Evolutionary conservation across 2,329 filamentous ascomycete genomes (phyloP).

Genomic region (Monilinia fructicola): DNA sequence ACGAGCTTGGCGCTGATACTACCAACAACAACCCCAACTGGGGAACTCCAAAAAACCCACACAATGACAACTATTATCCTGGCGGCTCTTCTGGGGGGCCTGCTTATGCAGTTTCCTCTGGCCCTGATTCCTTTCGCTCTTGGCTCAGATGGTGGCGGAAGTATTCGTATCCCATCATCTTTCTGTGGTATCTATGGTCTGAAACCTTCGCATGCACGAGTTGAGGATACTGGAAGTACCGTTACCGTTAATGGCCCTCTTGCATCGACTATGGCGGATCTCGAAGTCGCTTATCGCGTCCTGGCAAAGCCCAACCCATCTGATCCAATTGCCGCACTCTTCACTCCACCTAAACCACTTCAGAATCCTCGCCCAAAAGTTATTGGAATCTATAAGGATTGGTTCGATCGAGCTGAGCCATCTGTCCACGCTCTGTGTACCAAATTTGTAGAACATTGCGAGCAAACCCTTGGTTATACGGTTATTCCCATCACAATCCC

Average conservation of each 20-base stretch:
- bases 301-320: slow-evolving; percentile 70
- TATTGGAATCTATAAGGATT: slow-evolving; percentile 68
- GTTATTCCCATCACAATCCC: slow-evolving; percentile 64
- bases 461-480: slow-evolving; percentile 51
- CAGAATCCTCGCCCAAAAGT: slow-evolving; percentile 47
- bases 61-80: slow-evolving; percentile 70
- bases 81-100: slow-evolving; percentile 93
- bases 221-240: slow-evolving; percentile 55
- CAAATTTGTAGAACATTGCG: slow-evolving; percentile 58
- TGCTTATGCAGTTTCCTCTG: slow-evolving; percentile 74
- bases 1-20: slow-evolving; percentile 76
- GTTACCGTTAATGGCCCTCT: slow-evolving; percentile 71
- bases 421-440: slow-evolving; percentile 63
- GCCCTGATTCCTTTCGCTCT: slow-evolving; percentile 64
- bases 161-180: slow-evolving; percentile 48
- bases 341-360: slow-evolving; percentile 53
- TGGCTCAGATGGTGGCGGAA: slow-evolving; percentile 83
- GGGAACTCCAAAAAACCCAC: slow-evolving; percentile 76
- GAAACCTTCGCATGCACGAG: slow-evolving; percentile 73
- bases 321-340: slow-evolving; percentile 59
- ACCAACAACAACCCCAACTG: slow-evolving; percentile 86
- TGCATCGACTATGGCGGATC: slow-evolving; percentile 71
- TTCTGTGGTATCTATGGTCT: slow-evolving; percentile 64
- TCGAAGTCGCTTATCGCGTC: slow-evolving; percentile 77
- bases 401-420: slow-evolving; percentile 68